These are phyloP conservation scores for Primulina huaijiensis DNA, from an alignment of 257 asterid species.

Conservation along the genomic window DNA sequence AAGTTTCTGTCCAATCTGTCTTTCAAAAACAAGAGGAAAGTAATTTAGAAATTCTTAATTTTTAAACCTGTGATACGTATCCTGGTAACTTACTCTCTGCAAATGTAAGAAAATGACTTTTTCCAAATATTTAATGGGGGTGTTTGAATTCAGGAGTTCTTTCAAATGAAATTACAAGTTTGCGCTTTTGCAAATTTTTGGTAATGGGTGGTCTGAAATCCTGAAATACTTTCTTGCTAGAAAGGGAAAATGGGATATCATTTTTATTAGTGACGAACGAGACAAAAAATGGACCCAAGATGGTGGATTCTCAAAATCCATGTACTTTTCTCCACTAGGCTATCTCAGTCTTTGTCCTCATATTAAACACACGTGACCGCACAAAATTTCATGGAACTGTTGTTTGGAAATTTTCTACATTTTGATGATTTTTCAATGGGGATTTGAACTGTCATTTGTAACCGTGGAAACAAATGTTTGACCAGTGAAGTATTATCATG, in stretches of 20 bases:
- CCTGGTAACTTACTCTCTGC: not conserved
- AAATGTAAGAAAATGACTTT: constrained; percentile 1
- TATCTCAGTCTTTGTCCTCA: not conserved
- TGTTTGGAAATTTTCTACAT: too few relatives aligned
- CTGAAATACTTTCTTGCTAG: not conserved
- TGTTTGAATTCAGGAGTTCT: not conserved
- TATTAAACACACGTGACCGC: not conserved
- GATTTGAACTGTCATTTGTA: not conserved
- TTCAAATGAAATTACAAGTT: too few relatives aligned
- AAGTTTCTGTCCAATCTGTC: constrained; percentile 5
- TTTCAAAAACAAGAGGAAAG: constrained; percentile 10
- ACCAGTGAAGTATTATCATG: not conserved
- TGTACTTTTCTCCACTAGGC: not conserved
- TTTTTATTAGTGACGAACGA: not conserved
- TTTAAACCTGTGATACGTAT: not conserved
- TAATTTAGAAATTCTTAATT: not conserved
- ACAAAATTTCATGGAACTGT: too few relatives aligned
- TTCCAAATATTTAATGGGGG: not conserved
- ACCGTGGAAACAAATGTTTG: not conserved
- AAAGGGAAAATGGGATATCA: not conserved
- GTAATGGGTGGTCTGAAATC: not conserved
- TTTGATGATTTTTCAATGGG: too few relatives aligned
- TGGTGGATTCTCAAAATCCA: not conserved
- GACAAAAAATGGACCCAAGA: not conserved
- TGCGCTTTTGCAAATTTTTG: not conserved